Evolutionary conservation across 176 grass and related monocot species (phyloP).

Genomic region (Phoenix dactylifera): DNA sequence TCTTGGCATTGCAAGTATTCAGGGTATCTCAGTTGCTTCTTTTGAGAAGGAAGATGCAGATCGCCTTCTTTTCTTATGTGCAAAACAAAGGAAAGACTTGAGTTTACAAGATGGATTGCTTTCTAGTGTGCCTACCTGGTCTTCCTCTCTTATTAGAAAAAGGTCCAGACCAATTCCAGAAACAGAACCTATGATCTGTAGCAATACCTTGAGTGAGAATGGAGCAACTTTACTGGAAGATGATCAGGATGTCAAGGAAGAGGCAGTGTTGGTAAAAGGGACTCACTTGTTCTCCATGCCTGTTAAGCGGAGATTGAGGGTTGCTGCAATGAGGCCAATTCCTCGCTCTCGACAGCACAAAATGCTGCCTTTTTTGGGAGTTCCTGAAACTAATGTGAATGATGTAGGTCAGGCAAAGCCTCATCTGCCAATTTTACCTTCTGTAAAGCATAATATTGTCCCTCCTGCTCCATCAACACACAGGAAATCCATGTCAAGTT

Average conservation of each 20-base stretch:
- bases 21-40: conserved; percentile 53
- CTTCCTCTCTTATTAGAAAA: conserved; percentile 29
- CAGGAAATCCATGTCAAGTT: conserved; percentile 32
- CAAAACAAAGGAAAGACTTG: conserved; percentile 22
- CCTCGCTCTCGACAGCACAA: conserved; percentile 35
- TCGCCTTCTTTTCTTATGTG: conserved; percentile 57
- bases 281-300: too few species aligned
- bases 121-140: conserved; percentile 31
- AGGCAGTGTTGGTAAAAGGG: too few species aligned
- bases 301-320: conserved; percentile 21
- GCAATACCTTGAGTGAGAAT: conserved; percentile 4
- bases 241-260: too few species aligned
- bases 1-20: conserved; percentile 59
- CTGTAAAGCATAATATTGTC: conserved; percentile 25
- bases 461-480: conserved; percentile 12
- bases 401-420: conserved; percentile 23
- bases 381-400: conserved; percentile 10
- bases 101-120: conserved; percentile 7
- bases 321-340: conserved; percentile 54
- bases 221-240: conserved; percentile 3
- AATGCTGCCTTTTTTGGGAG: conserved; percentile 32
- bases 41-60: conserved; percentile 61
- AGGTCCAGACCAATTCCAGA: conserved; percentile 15
- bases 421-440: conserved; percentile 19
- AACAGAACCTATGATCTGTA: conserved; percentile 14